phyloP scores from a whole-genome alignment of 305 asterid species.

The Solanum aculeatissimum region DNA sequence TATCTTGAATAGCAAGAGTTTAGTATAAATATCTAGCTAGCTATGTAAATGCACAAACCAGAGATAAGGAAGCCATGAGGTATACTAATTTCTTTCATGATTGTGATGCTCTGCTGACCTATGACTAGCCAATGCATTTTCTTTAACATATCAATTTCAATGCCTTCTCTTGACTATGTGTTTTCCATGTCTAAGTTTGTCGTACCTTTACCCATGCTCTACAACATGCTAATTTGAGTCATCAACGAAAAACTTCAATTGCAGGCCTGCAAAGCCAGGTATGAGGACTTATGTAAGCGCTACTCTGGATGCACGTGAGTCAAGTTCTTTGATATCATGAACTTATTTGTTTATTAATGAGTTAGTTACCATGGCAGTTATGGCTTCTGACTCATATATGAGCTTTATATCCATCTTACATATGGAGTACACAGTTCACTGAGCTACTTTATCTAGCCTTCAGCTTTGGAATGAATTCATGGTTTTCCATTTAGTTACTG shows the following conservation, averaged over 20 bases:
- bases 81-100: not conserved
- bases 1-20: not conserved
- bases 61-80: not conserved
- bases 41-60: not conserved
- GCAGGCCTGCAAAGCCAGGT: constrained; percentile 86
- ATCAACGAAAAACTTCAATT: constrained; percentile 8
- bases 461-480: not conserved
- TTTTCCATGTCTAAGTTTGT: not conserved
- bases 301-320: constrained; percentile 73
- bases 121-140: not conserved
- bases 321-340: not conserved
- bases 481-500: not conserved
- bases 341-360: not conserved
- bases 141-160: not conserved
- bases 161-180: not conserved
- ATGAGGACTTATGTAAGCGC: constrained; percentile 58
- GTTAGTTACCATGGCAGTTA: not conserved
- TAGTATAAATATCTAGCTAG: not conserved
- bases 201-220: not conserved
- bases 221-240: not conserved
- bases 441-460: not conserved
- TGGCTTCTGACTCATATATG: not conserved
- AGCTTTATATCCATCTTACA: not conserved
- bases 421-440: not conserved
- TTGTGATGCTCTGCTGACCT: not conserved